Conservation (phyloP, 768 basidiomycete species). For the Leccinum subtestaceum region DNA sequence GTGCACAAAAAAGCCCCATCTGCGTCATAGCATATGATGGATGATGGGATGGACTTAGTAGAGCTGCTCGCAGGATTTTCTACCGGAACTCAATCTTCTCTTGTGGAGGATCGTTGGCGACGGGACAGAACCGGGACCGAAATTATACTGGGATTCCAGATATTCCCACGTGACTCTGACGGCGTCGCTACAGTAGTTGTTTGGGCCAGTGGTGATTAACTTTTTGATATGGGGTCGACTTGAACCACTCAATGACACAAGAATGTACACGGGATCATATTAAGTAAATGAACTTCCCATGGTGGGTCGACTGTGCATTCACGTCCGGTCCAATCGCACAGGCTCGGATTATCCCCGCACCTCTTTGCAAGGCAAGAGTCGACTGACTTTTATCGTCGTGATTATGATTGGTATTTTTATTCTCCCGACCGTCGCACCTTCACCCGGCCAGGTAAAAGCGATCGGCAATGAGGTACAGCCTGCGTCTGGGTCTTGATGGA, state of each 20-base stretch:
- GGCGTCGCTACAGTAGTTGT: neutral
- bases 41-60: neutral
- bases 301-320: neutral
- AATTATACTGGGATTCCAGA: neutral
- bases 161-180: neutral
- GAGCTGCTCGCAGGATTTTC: neutral
- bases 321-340: constrained; percentile 6
- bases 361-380: neutral
- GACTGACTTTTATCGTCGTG: neutral
- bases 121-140: neutral
- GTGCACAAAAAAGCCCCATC: neutral
- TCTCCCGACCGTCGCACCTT: neutral
- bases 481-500: neutral
- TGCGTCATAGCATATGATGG: neutral
- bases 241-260: neutral
- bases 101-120: neutral
- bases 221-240: neutral
- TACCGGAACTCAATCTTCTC: neutral
- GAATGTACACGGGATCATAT: neutral
- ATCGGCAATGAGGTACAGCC: neutral
- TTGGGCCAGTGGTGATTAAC: neutral
- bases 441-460: neutral
- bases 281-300: neutral
- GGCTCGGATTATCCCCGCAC: neutral
- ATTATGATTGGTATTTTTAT: neutral